Evolutionary conservation across 208 protist genomes (phyloP).

Genomic region (Acanthamoeba triangularis): DNA sequence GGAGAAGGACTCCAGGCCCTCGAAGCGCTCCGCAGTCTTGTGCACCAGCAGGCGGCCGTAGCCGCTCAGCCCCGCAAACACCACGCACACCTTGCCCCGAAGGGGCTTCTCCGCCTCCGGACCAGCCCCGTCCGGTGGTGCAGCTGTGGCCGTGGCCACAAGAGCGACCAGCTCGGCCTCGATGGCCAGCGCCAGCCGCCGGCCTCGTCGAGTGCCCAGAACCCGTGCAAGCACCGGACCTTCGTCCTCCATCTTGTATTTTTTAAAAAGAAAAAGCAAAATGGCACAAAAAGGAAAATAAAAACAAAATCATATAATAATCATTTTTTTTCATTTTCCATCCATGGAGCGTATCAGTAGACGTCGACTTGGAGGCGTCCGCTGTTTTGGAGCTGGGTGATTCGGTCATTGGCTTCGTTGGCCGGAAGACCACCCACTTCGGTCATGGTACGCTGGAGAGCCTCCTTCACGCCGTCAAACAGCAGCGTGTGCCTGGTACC

Average conservation of each 20-base stretch:
- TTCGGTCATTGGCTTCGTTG: neutral
- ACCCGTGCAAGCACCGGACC: neutral
- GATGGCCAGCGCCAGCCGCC: neutral
- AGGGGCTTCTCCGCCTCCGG: neutral
- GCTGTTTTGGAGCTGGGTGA: constrained; percentile 4
- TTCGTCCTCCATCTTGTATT: neutral
- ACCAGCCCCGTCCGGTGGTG: neutral
- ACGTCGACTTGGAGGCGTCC: constrained; percentile 1
- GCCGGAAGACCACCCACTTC: neutral
- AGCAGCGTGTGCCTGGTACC: neutral
- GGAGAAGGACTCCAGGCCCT: constrained; percentile 13
- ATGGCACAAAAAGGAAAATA: too few species aligned
- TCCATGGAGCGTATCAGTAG: too few species aligned
- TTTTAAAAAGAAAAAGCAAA: neutral
- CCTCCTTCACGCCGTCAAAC: constrained; percentile 28
- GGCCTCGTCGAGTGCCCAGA: neutral
- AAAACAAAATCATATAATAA: too few species aligned
- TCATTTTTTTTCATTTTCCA: too few species aligned
- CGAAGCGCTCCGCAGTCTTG: constrained; percentile 30
- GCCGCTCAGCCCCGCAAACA: neutral
- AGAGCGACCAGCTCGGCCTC: neutral
- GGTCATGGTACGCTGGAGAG: neutral
- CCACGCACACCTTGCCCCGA: neutral
- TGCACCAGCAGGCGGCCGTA: constrained; percentile 27
- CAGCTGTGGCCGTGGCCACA: neutral